Evolutionary conservation across 2,329 filamentous ascomycete genomes (phyloP).

Genomic region (Fusarium keratoplasticum): DNA sequence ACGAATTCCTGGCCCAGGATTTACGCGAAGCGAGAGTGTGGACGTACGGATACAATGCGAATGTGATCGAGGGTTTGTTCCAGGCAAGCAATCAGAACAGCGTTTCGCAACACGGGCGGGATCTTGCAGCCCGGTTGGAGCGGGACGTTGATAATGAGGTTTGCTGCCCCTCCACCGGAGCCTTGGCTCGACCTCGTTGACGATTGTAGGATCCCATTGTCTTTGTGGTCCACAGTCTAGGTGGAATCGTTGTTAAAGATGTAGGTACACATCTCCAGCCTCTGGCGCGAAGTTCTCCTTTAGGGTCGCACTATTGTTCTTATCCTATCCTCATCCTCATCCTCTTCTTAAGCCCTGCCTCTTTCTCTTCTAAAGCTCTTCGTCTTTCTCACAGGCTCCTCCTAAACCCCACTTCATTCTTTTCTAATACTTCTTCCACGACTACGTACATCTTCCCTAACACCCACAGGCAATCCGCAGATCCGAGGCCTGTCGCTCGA

Average conservation of each 20-base stretch:
- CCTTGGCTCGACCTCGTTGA: not conserved
- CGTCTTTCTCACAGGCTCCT: not conserved
- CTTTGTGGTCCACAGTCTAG: slow-evolving; percentile 53
- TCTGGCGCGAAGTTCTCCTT: not conserved
- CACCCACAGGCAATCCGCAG: slow-evolving; percentile 45
- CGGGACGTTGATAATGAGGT: slow-evolving; percentile 37
- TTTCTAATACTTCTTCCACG: not conserved
- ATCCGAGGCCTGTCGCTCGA: slow-evolving; percentile 40
- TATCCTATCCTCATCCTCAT: not conserved
- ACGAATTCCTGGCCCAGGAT: slow-evolving; percentile 47
- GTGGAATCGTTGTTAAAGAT: slow-evolving; percentile 54
- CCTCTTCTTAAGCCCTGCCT: not conserved
- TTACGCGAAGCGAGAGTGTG: slow-evolving; percentile 50
- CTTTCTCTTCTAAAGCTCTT: not conserved
- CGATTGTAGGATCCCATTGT: slow-evolving; percentile 45
- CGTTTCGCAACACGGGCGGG: slow-evolving; percentile 50
- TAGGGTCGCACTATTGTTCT: not conserved
- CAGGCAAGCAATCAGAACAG: slow-evolving; percentile 53
- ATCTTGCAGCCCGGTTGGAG: slow-evolving; percentile 46
- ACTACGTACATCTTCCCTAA: not conserved
- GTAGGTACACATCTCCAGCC: slow-evolving; percentile 31
- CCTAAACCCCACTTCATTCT: not conserved
- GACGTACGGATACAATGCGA: slow-evolving; percentile 57
- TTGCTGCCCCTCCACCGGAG: too few species aligned
- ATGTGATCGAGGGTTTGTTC: slow-evolving; percentile 50